Conservation (phyloP, 768 basidiomycete species). For the Termitomyces sp. region DNA sequence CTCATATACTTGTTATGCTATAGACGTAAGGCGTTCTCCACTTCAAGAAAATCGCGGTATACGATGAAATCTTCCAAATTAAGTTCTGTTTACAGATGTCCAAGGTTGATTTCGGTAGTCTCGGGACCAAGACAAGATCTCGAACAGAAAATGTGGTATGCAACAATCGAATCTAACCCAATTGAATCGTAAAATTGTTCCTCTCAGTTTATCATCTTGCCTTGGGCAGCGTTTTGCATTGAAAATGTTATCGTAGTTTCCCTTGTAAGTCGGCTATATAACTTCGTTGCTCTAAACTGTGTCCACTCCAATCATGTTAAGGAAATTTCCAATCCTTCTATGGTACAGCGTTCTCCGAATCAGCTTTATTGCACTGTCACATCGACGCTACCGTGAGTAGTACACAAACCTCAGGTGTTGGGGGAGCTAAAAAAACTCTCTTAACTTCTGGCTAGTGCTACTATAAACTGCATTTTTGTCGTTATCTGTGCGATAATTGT, state of each 20-base stretch:
- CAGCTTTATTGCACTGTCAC: not conserved
- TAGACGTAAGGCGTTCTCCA: not conserved
- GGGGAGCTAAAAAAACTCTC: not conserved
- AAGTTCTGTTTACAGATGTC: not conserved
- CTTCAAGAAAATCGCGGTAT: not conserved
- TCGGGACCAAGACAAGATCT: not conserved
- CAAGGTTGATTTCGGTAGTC: not conserved
- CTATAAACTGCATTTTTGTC: not conserved
- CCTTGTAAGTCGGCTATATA: not conserved
- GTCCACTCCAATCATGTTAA: not conserved
- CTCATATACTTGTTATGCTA: not conserved
- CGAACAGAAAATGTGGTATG: not conserved
- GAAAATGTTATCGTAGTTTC: not conserved
- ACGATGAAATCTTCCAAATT: not conserved
- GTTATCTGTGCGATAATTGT: not conserved
- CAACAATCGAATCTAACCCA: not conserved
- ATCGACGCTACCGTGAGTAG: not conserved
- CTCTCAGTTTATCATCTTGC: not conserved
- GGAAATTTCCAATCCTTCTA: not conserved
- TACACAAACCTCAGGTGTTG: not conserved
- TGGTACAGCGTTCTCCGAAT: not conserved
- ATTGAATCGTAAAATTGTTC: not conserved
- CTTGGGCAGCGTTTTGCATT: not conserved
- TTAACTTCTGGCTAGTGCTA: not conserved
- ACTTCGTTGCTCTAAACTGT: not conserved